Base-by-base conservation (phyloP, 768 basidiomycete genomes). In the Lactarius sp. region DNA sequence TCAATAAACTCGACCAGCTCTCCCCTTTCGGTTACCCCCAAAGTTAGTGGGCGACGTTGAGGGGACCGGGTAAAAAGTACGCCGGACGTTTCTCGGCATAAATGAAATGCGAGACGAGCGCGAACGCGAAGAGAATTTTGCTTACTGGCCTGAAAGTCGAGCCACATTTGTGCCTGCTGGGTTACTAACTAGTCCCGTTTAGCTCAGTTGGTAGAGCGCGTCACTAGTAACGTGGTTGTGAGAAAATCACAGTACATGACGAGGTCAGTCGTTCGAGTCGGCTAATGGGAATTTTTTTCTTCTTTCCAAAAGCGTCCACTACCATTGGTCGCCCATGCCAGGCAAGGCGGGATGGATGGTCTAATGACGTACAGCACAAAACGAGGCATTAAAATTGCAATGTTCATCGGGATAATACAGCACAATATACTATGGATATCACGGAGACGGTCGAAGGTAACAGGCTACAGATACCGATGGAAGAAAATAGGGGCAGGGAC, bases 181-280 rank as follows among this genome's bases (percentile, higher is more conserved):
- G 3, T 4, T 27, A 1, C 0, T 9, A 1, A 31, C 0, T 1
- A 51, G 9, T 73, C 73, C 73, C 73, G 69, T 63, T 72, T 73
- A 74, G 73, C 73, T 73, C 74, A 75, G 73, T 63, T 74, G 74
- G 78, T 83, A 83, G 83, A 83, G 82, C 83, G 83, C 82, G 80
- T 83, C 81, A 84, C 81, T 84, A 82, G 79, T 83, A 81, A 41
- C 39, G 52, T 54, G 54, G 55, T 39, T 7, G 3, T 22, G 5
- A 22, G 0, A 4, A 0, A 5, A 5, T 60, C 42, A 31, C 33
- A n/a, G 33, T 50, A 54, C 20, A 65, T 65, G 64, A 65, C 64
- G 64, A 65, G 64, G 59, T 65, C 64, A 65, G 59, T 60, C 59
- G 64, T 65, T 65, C 64, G 13, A 65, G 49, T 65, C 59, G 64